These are phyloP conservation scores for Botrytis sinoallii DNA, from an alignment of 2,329 filamentous ascomycete genomes.

Conservation along the genomic window DNA sequence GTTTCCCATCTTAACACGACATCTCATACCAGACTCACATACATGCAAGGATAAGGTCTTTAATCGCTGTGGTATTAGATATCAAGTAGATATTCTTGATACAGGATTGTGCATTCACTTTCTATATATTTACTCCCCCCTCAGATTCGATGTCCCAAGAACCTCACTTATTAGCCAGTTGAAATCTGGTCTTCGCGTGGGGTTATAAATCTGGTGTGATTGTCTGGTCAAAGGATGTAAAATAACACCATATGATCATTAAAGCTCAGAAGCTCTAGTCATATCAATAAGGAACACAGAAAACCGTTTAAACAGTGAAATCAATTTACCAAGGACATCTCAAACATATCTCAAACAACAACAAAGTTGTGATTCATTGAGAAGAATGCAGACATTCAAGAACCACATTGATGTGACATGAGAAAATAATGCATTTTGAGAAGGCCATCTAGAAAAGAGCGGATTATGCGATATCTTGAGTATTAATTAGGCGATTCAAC, in stretches of 20 bases:
- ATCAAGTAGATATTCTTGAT: background rate
- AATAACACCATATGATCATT: rapidly evolving
- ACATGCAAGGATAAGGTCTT: rapidly evolving
- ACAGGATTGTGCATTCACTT: background rate
- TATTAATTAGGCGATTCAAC: background rate
- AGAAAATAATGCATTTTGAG: background rate
- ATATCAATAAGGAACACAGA: background rate
- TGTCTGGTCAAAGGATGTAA: background rate
- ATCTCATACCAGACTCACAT: background rate
- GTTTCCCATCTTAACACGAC: background rate
- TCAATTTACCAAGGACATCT: background rate
- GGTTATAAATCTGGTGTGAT: too few species aligned
- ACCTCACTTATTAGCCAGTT: too few species aligned
- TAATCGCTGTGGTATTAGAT: rapidly evolving
- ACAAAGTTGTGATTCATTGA: background rate
- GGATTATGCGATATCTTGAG: background rate
- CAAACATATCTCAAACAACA: background rate
- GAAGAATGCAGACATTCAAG: background rate
- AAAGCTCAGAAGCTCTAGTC: background rate
- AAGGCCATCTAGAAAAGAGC: background rate
- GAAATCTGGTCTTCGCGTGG: too few species aligned
- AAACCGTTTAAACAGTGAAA: background rate
- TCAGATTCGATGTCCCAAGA: too few species aligned
- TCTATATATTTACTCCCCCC: background rate
- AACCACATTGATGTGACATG: background rate